Percentiles rank a stretch among this genome's conserved stretches.
phyloP scores from a whole-genome alignment of 495 filamentous ascomycete species.

The Letharia columbiana region DNA sequence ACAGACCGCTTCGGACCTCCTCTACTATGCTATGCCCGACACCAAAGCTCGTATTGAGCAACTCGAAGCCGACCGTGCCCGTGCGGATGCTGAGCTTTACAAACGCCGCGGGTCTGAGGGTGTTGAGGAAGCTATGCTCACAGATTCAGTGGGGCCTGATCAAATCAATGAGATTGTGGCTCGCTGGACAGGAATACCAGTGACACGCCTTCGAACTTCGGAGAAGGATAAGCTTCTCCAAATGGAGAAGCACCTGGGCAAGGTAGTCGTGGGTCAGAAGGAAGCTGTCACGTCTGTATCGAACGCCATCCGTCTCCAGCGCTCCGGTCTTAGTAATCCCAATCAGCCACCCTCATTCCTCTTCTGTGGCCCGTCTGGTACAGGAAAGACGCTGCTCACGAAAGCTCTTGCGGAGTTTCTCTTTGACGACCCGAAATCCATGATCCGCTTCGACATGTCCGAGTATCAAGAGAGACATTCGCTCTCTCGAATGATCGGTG shows the following conservation, averaged over 20 bases:
- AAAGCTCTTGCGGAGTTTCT: conserved; percentile 96
- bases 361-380: conserved; percentile 96
- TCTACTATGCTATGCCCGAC: conserved; percentile 96
- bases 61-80: conserved; percentile 72
- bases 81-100: conserved; percentile 65
- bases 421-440: conserved; percentile 93
- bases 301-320: conserved; percentile 89
- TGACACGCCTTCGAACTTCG: conserved; percentile 83
- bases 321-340: conserved; percentile 86
- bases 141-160: conserved; percentile 90
- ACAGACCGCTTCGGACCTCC: conserved; percentile 75
- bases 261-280: conserved; percentile 84
- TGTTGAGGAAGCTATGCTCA: conserved; percentile 58
- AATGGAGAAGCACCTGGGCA: conserved; percentile 80
- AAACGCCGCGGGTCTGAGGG: conserved; percentile 45
- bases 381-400: conserved; percentile 92
- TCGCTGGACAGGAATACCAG: conserved; percentile 92
- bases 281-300: conserved; percentile 92
- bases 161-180: conserved; percentile 99
- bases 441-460: conserved; percentile 99
- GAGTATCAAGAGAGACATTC: conserved; percentile 98
- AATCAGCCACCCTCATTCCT: conserved; percentile 96
- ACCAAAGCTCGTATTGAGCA: conserved; percentile 67
- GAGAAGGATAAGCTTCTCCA: conserved; percentile 95
- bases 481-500: conserved; percentile 93